Conservation (phyloP, 768 basidiomycete genomes). For the Rhodotorula paludigena region DNA sequence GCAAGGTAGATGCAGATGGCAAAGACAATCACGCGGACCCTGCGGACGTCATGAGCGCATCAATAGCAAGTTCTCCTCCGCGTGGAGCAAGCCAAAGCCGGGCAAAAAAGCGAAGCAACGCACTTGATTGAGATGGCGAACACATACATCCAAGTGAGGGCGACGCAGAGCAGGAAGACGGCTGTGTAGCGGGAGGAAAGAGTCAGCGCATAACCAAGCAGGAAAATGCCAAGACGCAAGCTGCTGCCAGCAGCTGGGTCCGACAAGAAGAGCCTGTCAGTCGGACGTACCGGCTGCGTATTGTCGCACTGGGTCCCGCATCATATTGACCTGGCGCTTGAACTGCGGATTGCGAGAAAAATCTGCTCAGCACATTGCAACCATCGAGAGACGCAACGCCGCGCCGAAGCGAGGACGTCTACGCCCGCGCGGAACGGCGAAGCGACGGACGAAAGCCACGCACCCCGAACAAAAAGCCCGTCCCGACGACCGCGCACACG, state of each 20-base stretch:
- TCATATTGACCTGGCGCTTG: conserved; percentile 29
- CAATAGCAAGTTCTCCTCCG: no score
- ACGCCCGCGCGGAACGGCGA: no score
- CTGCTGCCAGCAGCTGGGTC: no score
- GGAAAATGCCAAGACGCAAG: no score
- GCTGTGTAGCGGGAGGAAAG: no score
- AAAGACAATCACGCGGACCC: conserved; percentile 33
- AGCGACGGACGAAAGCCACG: not conserved
- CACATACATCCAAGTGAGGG: conserved; percentile 26
- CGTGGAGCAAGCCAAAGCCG: no score
- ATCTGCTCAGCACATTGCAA: no score
- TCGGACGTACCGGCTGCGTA: conserved; percentile 16
- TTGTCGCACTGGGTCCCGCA: conserved; percentile 36
- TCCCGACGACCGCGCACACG: conserved; percentile 24
- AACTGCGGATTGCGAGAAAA: no score
- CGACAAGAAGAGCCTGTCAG: no score
- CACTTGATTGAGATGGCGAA: conserved; percentile 32
- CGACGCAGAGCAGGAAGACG: conserved; percentile 12
- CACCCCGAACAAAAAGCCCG: conserved; percentile 32
- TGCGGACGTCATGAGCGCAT: not conserved
- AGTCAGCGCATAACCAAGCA: not conserved
- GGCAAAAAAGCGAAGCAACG: no score
- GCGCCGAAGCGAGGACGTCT: no score
- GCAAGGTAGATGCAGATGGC: conserved; percentile 27
- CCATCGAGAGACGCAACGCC: no score